These are phyloP conservation scores for Parachlorella kessleri DNA, from an alignment of 139 green algal genomes.

Conservation along the genomic window DNA sequence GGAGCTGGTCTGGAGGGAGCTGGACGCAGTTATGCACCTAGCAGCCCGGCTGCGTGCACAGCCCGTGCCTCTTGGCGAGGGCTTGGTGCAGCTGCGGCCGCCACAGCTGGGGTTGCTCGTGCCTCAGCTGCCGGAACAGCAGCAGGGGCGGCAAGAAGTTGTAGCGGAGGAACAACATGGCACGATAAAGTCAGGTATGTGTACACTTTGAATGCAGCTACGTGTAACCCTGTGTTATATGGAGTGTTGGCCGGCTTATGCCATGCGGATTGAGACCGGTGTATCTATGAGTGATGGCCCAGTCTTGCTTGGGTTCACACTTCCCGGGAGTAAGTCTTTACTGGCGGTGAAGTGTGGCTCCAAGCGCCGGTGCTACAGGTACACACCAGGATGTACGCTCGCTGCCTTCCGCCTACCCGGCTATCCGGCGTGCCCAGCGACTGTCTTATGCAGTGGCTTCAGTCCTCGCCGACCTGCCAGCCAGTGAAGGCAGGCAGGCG, in stretches of 20 bases:
- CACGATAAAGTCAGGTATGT: too few species aligned
- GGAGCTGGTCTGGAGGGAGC: conserved; percentile 39
- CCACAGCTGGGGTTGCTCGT: neutral
- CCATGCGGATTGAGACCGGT: too few species aligned
- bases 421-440: conserved; percentile 24
- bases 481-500: conserved; percentile 31
- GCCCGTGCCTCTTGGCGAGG: conserved; percentile 30
- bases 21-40: conserved; percentile 43
- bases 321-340: neutral
- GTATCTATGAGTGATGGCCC: neutral
- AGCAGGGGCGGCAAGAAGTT: neutral
- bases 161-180: conserved; percentile 2
- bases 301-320: too few species aligned
- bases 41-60: conserved; percentile 15
- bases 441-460: conserved; percentile 7
- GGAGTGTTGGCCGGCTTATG: too few species aligned
- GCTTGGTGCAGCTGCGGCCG: conserved; percentile 48
- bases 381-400: too few species aligned
- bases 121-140: conserved; percentile 3
- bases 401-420: too few species aligned
- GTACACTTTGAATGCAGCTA: neutral
- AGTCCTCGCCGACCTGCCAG: conserved; percentile 8
- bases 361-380: too few species aligned
- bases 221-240: too few species aligned
- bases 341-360: too few species aligned